A percentile compares a stretch with the other conserved stretches of the same genome.
Evolutionary conservation across 768 basidiomycete species (phyloP).

Genomic region (Mrakia frigida): DNA sequence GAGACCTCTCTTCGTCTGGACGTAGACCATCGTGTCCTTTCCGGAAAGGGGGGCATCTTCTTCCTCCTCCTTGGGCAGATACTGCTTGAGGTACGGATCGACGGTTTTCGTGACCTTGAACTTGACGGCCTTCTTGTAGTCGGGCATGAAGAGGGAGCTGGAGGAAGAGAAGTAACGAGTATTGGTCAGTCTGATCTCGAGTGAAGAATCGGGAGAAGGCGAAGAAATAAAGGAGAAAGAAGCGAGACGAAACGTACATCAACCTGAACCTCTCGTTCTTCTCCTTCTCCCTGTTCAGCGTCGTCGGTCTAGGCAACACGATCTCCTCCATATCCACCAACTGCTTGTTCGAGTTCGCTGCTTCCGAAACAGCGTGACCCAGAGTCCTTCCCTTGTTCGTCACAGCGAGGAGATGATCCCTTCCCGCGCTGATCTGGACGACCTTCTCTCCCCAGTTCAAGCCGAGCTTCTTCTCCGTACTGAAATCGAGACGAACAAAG

Average conservation of each 20-base stretch:
- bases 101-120: conserved; percentile 21
- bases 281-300: conserved; percentile 1
- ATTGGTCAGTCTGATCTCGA: neutral
- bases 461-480: neutral
- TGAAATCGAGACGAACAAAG: conserved; percentile 6
- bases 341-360: conserved; percentile 14
- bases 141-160: neutral
- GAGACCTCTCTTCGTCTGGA: conserved; percentile 16
- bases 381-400: conserved; percentile 21
- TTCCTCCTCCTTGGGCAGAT: conserved; percentile 1
- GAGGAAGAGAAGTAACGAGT: neutral
- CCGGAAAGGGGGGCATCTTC: neutral
- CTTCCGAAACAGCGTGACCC: conserved; percentile 26
- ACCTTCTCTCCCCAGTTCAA: conserved; percentile 18
- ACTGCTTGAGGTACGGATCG: conserved; percentile 17
- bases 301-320: conserved; percentile 7
- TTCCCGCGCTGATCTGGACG: conserved; percentile 15
- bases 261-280: conserved; percentile 7
- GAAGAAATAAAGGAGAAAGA: neutral
- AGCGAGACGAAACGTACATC: neutral
- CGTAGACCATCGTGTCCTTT: neutral
- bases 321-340: conserved; percentile 21
- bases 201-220: neutral
- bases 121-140: conserved; percentile 14
- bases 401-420: conserved; percentile 27